phyloP scores from a whole-genome alignment of 164 flowering plant species.

The Platanus orientalis region DNA sequence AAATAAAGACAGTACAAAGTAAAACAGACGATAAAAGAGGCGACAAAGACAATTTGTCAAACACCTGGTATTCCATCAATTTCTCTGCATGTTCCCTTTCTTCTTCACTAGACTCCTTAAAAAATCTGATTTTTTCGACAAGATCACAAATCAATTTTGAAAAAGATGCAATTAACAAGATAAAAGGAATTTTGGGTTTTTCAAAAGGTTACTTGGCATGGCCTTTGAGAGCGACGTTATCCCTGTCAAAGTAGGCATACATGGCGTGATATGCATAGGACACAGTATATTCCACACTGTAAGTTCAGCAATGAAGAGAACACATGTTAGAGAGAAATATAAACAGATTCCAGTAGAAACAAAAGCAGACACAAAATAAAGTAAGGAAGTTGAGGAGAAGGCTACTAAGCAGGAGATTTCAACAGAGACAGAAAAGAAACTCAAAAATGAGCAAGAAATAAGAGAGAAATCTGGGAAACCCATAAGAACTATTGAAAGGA shows the following conservation, averaged over 20 bases:
- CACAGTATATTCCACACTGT: conserved; percentile 93
- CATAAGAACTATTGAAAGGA: too few species aligned
- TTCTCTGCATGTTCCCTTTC: conserved; percentile 92
- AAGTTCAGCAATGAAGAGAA: background rate
- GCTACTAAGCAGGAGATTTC: conserved; percentile 25
- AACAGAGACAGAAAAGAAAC: background rate
- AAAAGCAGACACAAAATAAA: conserved; percentile 8
- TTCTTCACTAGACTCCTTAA: conserved; percentile 85
- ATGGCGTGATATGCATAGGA: conserved; percentile 91
- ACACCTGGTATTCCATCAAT: conserved; percentile 94
- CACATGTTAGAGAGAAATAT: background rate
- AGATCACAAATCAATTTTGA: background rate
- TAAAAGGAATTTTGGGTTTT: background rate
- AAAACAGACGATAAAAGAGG: background rate
- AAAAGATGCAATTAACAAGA: background rate
- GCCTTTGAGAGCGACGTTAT: conserved; percentile 90
- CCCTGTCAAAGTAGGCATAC: conserved; percentile 91
- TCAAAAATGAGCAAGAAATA: background rate
- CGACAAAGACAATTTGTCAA: background rate
- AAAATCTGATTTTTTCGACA: conserved; percentile 60
- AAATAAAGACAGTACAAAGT: background rate
- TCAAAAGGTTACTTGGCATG: conserved; percentile 63
- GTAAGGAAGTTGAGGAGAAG: conserved; percentile 49
- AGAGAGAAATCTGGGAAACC: background rate
- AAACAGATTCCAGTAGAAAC: background rate